Evolutionary conservation across 345 rosid species (phyloP).

Genomic region (Moringa oleifera): DNA sequence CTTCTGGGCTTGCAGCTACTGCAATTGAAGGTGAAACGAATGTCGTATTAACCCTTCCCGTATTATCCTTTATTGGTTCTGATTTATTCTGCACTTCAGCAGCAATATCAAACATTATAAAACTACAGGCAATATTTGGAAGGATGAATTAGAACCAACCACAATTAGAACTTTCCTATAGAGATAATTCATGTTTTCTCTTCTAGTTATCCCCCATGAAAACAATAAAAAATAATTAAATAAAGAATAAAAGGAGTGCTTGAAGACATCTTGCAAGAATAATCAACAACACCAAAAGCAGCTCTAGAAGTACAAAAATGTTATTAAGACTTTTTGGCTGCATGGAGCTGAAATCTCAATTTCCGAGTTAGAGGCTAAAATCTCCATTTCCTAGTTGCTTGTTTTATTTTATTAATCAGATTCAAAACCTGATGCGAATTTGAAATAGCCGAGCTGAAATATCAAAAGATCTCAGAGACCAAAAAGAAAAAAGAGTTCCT

Average conservation of each 20-base stretch:
- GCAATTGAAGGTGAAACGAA: constrained; percentile 16
- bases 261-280: too few relatives aligned
- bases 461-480: neutral
- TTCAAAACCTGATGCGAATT: neutral
- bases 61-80: constrained; percentile 19
- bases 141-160: too few relatives aligned
- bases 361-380: neutral
- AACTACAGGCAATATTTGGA: too few relatives aligned
- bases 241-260: too few relatives aligned
- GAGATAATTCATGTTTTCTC: too few relatives aligned
- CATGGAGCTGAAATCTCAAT: too few relatives aligned
- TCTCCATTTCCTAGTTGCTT: neutral
- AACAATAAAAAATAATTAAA: too few relatives aligned
- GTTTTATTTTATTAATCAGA: constrained; percentile 3
- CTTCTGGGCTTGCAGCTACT: constrained; percentile 16
- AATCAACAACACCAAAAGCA: too few relatives aligned
- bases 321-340: too few relatives aligned
- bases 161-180: too few relatives aligned
- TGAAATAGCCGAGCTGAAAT: constrained; percentile 1
- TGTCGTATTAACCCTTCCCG: constrained; percentile 20
- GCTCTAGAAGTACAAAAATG: too few relatives aligned
- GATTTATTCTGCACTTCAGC: constrained; percentile 32
- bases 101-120: constrained; percentile 1
- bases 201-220: too few relatives aligned
- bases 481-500: neutral